These are phyloP conservation scores for Annulohypoxylon nitens DNA, from an alignment of 495 filamentous ascomycete species.

Conservation along the genomic window DNA sequence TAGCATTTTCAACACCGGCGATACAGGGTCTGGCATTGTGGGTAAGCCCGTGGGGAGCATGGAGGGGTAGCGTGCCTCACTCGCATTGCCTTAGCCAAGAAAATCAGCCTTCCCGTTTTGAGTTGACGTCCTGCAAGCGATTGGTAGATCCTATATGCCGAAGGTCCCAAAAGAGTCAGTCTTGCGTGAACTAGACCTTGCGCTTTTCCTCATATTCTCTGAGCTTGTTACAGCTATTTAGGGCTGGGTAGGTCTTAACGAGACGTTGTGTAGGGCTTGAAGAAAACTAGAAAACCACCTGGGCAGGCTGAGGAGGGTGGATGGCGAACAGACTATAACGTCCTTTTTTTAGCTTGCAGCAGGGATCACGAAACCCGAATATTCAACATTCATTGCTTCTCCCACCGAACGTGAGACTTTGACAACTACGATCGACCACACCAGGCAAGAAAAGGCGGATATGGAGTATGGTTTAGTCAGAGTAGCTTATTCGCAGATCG, in stretches of 20 bases:
- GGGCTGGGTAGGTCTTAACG: constrained; percentile 34
- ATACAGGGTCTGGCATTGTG: constrained; percentile 42
- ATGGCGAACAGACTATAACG: constrained; percentile 40
- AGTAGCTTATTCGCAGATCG: constrained; percentile 43
- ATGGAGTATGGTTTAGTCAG: constrained; percentile 35
- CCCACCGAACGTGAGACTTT: constrained; percentile 38
- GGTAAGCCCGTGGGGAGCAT: constrained; percentile 33
- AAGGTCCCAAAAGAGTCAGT: constrained; percentile 27
- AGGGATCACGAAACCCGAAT: constrained; percentile 51
- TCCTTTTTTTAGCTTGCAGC: constrained; percentile 46
- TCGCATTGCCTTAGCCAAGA: constrained; percentile 30
- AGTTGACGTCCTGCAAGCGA: constrained; percentile 33
- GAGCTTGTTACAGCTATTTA: constrained; percentile 43
- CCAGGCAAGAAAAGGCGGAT: constrained; percentile 32
- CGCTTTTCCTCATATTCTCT: constrained; percentile 28
- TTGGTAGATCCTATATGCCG: constrained; percentile 41
- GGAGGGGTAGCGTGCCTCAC: constrained; percentile 31
- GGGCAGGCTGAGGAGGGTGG: constrained; percentile 16
- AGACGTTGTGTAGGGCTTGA: constrained; percentile 29
- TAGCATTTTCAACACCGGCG: constrained; percentile 11
- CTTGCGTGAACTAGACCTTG: constrained; percentile 35
- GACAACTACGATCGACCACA: constrained; percentile 38
- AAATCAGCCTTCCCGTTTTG: constrained; percentile 41
- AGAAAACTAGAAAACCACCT: constrained; percentile 5
- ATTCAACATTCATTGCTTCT: constrained; percentile 37